A percentile compares a stretch with the other conserved stretches of the same genome.
These are phyloP conservation scores for Kuraishia cidri DNA, from an alignment of 805 yeast genomes.

Conservation along the genomic window DNA sequence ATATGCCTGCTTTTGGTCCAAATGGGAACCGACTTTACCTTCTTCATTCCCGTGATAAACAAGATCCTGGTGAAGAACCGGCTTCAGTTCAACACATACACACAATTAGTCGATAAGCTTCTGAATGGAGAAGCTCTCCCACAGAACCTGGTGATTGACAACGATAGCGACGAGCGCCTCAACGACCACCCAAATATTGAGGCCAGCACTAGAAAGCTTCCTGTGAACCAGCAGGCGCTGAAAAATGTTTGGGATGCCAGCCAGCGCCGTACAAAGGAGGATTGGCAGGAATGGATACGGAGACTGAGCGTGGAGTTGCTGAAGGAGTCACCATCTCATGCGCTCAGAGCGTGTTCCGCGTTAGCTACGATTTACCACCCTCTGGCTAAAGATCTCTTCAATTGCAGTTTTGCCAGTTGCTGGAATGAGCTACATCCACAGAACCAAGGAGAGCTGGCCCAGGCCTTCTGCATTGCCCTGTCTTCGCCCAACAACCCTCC, in stretches of 20 bases:
- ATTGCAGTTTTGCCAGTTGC: constrained; percentile 90
- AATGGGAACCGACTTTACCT: constrained; percentile 74
- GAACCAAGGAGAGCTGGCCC: constrained; percentile 83
- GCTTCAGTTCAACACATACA: constrained; percentile 67
- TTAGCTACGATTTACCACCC: constrained; percentile 84
- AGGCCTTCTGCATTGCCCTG: constrained; percentile 77
- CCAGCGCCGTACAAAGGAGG: constrained; percentile 83
- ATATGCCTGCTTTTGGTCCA: constrained; percentile 71
- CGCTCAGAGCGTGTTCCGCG: constrained; percentile 86
- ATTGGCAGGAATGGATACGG: constrained; percentile 97
- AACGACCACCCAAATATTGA: constrained; percentile 54
- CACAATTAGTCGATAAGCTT: constrained; percentile 70
- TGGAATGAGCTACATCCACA: constrained; percentile 90
- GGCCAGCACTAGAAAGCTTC: constrained; percentile 63
- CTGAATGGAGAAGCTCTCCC: constrained; percentile 84
- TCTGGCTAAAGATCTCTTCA: constrained; percentile 82
- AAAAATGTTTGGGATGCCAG: constrained; percentile 89
- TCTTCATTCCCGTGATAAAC: constrained; percentile 78
- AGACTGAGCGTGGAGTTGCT: constrained; percentile 76
- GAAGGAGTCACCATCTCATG: constrained; percentile 91
- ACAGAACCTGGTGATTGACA: constrained; percentile 59
- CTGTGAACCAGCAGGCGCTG: constrained; percentile 54
- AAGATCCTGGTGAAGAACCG: constrained; percentile 53
- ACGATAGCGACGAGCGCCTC: constrained; percentile 30
- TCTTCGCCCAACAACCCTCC: constrained; percentile 92